Percentiles rank a stretch among this genome's conserved stretches.
Conservation (phyloP, 768 basidiomycete species). For the Psilocybe azurescens region DNA sequence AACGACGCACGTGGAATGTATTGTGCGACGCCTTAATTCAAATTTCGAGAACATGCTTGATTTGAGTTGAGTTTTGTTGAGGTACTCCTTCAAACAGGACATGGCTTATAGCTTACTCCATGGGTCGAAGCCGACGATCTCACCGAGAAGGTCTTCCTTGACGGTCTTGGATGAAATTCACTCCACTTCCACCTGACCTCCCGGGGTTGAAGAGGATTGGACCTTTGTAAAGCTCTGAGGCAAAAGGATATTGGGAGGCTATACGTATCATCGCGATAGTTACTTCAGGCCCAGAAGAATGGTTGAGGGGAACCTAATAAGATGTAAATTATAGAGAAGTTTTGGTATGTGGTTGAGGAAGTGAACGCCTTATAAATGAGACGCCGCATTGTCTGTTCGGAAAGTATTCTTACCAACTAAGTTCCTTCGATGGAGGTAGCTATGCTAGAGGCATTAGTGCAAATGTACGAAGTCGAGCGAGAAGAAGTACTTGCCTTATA, state of each 20-base stretch:
- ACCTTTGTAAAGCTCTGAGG: slow-evolving; percentile 40
- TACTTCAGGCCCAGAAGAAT: slow-evolving; percentile 45
- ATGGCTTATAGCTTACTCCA: slow-evolving; percentile 33
- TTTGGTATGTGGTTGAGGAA: too few relatives aligned
- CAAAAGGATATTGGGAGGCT: slow-evolving; percentile 34
- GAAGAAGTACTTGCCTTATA: not conserved
- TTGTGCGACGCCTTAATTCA: slow-evolving; percentile 34
- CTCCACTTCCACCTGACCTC: slow-evolving; percentile 51
- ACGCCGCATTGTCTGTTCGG: slow-evolving; percentile 12
- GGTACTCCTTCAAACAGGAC: not conserved
- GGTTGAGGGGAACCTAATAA: slow-evolving; percentile 49
- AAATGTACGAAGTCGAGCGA: too few relatives aligned
- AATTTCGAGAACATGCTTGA: too few relatives aligned
- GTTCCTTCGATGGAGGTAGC: slow-evolving; percentile 12
- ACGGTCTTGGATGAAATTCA: slow-evolving; percentile 27
- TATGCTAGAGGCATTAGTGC: not conserved
- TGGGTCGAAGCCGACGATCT: slow-evolving; percentile 49
- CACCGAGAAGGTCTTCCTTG: slow-evolving; percentile 22
- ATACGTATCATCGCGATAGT: slow-evolving; percentile 47
- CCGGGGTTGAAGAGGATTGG: slow-evolving; percentile 53
- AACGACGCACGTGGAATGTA: slow-evolving; percentile 40
- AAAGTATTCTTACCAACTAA: slow-evolving; percentile 8
- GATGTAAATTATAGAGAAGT: not conserved
- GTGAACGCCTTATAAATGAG: slow-evolving; percentile 9
- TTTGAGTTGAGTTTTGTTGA: too few relatives aligned